Conservation (phyloP, 140 eudicot genomes). For the Erigeron philadelphicus region DNA sequence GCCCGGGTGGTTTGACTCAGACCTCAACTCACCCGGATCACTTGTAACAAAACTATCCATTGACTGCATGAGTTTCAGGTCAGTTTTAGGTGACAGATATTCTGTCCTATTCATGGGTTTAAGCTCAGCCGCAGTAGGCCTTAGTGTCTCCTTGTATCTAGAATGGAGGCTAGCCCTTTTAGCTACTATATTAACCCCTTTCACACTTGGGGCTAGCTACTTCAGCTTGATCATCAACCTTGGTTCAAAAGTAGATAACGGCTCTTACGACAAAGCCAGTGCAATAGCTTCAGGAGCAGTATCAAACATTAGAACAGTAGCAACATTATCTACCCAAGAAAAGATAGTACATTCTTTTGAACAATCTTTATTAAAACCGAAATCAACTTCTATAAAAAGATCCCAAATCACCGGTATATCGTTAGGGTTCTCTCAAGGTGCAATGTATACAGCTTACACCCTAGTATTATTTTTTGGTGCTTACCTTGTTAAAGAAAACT, state of each 20-base stretch:
- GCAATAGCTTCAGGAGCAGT: constrained; percentile 76
- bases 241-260: constrained; percentile 64
- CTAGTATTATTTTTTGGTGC: constrained; percentile 68
- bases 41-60: constrained; percentile 64
- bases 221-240: constrained; percentile 58
- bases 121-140: constrained; percentile 73
- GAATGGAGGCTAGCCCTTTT: constrained; percentile 66
- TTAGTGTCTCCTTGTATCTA: constrained; percentile 51
- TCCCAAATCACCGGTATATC: constrained; percentile 61
- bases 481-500: constrained; percentile 42
- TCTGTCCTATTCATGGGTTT: constrained; percentile 67
- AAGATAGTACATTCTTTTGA: constrained; percentile 56
- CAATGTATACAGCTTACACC: constrained; percentile 75
- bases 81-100: constrained; percentile 68
- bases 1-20: constrained; percentile 78
- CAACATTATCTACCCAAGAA: constrained; percentile 72
- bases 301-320: constrained; percentile 68
- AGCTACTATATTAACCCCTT: constrained; percentile 61
- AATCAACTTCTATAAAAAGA: constrained; percentile 43
- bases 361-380: constrained; percentile 53
- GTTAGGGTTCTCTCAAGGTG: constrained; percentile 70
- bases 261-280: constrained; percentile 62
- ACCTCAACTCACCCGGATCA: constrained; percentile 54
- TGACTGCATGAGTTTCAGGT: constrained; percentile 55
- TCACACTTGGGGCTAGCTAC: constrained; percentile 81